Percentiles rank a stretch among this genome's conserved stretches.
phyloP scores from a whole-genome alignment of 2,329 filamentous ascomycete genomes.

The Alternaria conjuncta region DNA sequence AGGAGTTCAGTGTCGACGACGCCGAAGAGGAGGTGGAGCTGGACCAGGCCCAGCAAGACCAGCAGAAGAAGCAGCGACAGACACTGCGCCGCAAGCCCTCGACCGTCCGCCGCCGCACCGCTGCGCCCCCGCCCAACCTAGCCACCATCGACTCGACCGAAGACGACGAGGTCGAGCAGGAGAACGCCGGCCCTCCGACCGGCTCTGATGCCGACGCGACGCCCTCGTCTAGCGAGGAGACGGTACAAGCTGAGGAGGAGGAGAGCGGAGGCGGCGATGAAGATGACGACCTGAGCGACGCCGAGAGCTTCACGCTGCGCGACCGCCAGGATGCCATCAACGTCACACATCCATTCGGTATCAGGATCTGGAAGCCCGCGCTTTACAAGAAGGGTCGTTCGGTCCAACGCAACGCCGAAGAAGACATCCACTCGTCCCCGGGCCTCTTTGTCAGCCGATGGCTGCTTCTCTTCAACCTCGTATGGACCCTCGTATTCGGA shows the following conservation, averaged over 20 bases:
- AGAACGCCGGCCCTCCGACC: conserved; percentile 28
- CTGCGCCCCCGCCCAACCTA: conserved; percentile 54
- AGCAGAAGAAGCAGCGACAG: conserved; percentile 36
- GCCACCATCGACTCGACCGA: conserved; percentile 58
- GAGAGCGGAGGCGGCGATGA: conserved; percentile 64
- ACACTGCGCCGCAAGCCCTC: conserved; percentile 58
- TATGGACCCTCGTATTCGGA: conserved; percentile 91
- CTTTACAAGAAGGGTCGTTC: conserved; percentile 97
- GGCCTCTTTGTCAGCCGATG: conserved; percentile 84
- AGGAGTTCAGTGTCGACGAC: conserved; percentile 91
- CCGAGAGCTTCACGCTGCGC: conserved; percentile 96
- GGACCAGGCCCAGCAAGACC: conserved; percentile 58
- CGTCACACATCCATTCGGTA: conserved; percentile 97
- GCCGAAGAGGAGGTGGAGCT: conserved; percentile 80
- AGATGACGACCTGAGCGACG: conserved; percentile 79
- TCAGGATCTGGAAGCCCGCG: conserved; percentile 97
- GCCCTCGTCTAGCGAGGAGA: conserved; percentile 49
- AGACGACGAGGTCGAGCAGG: conserved; percentile 56
- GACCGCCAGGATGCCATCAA: conserved; percentile 98
- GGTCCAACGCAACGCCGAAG: conserved; percentile 94
- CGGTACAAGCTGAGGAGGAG: conserved; percentile 45
- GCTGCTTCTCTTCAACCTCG: conserved; percentile 84
- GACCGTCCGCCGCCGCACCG: conserved; percentile 58
- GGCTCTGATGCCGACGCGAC: conserved; percentile 30
- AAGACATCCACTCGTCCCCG: conserved; percentile 94